Evolutionary conservation across 2,329 filamentous ascomycete genomes (phyloP).

Genomic region (Macrophomina phaseolina): DNA sequence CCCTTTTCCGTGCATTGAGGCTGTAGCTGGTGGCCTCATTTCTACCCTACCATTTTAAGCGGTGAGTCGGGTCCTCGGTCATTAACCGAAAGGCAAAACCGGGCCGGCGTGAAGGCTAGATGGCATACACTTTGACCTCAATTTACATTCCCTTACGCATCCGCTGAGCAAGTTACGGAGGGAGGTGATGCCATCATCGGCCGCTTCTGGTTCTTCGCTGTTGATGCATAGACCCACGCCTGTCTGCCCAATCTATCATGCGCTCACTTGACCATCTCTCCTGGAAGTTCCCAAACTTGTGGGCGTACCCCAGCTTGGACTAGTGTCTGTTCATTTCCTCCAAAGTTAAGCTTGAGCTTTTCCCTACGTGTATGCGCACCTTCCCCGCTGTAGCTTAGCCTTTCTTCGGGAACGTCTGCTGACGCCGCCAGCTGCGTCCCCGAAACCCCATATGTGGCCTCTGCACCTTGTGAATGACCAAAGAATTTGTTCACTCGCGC

Average conservation of each 20-base stretch:
- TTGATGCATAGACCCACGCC: background rate
- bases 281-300: no score
- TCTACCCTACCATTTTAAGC: background rate
- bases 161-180: background rate
- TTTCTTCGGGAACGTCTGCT: no score
- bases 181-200: background rate
- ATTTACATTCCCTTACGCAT: background rate
- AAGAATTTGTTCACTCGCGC: no score
- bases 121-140: background rate
- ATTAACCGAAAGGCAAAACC: background rate
- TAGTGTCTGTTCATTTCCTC: no score
- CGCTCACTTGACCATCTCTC: background rate
- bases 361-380: no score
- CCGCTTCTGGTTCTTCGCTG: background rate
- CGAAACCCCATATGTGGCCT: no score
- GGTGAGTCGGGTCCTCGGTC: background rate
- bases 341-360: no score
- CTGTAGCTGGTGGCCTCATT: background rate
- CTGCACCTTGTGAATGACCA: background rate
- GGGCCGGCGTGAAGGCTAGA: background rate
- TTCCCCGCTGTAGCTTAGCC: no score
- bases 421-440: no score
- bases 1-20: background rate
- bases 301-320: no score
- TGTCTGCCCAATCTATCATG: background rate